Base-by-base conservation (phyloP, 2,329 filamentous ascomycete genomes). In the Aspergillus candidus region DNA sequence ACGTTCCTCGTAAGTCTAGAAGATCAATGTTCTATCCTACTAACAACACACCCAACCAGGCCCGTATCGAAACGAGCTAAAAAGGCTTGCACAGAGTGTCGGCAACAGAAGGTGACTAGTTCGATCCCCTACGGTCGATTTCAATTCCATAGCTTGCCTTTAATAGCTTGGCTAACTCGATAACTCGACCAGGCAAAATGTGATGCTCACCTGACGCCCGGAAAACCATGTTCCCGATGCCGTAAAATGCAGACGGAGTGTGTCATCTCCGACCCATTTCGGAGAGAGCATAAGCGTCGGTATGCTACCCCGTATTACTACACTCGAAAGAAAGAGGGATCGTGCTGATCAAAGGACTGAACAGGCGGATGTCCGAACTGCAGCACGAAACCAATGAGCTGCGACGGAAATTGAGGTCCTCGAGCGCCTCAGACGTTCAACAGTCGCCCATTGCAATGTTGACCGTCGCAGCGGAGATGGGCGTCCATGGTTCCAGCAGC, bases 21-120 rank as follows among this genome's bases (percentile, higher is more conserved):
- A n/a, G n/a, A 17, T 22, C 30, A n/a, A 12, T 8, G 10, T 32
- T 11, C 11, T 17, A 41, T 11, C n/a, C 13, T 39, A 36, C 47
- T 59, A 48, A 59, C 31, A 32, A 45, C 43, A 38, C 18, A 2
- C 27, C 14, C 15, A 31, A n/a, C 22, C 40, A 57, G 55, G 22
- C 45, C 53, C 13, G 34, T 52, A 17, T 54, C 56, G 32, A 63
- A 60, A 43, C 47, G 59, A 47, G 57, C 58, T 32, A 69, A 69
- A 51, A 68, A 67, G 47, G 68, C 68, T 4, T 71, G 68, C 46
- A 70, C 67, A 2, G 65, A 69, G 51, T 71, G 68, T 52, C 58
- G 68, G 32, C 68, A 71, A 48, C 68, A 71, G 50, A 71, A 71
- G 60, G 67, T 68, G 36, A 3, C 31, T 12, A 18, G 3, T 12